These are phyloP conservation scores for Sporothrix humicola DNA, from an alignment of 2,329 filamentous ascomycete species.

Conservation along the genomic window DNA sequence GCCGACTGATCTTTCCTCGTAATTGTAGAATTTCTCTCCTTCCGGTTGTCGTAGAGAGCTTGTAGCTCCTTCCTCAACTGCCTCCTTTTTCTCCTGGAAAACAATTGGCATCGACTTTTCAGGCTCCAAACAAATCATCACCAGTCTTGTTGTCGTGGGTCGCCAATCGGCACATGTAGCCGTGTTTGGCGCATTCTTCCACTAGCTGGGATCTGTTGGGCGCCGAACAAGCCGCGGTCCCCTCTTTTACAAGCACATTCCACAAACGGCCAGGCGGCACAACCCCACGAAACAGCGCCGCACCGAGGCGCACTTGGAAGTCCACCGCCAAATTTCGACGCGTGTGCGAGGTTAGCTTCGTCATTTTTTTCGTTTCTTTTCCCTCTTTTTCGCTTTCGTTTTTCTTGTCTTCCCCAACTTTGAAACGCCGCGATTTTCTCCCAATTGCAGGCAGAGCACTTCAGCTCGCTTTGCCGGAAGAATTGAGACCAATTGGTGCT, in stretches of 20 bases:
- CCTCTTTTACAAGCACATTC: no score
- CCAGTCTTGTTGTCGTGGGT: no score
- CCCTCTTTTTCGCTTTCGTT: neutral
- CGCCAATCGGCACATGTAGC: no score
- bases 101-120: no score
- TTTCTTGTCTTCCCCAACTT: neutral
- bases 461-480: neutral
- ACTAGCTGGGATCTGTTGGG: no score
- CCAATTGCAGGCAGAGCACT: neutral
- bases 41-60: neutral
- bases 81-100: neutral
- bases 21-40: neutral
- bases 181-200: no score
- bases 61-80: neutral
- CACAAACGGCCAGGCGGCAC: neutral
- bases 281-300: neutral
- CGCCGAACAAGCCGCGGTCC: no score
- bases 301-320: neutral
- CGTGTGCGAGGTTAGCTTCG: neutral
- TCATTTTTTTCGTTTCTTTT: neutral
- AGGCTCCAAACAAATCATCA: neutral
- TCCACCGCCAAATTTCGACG: constrained; percentile 1
- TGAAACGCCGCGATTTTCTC: neutral
- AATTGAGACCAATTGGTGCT: neutral
- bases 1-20: neutral